These are phyloP conservation scores for Trichophyton benhamiae DNA, from an alignment of 2,329 filamentous ascomycete genomes.

Conservation along the genomic window DNA sequence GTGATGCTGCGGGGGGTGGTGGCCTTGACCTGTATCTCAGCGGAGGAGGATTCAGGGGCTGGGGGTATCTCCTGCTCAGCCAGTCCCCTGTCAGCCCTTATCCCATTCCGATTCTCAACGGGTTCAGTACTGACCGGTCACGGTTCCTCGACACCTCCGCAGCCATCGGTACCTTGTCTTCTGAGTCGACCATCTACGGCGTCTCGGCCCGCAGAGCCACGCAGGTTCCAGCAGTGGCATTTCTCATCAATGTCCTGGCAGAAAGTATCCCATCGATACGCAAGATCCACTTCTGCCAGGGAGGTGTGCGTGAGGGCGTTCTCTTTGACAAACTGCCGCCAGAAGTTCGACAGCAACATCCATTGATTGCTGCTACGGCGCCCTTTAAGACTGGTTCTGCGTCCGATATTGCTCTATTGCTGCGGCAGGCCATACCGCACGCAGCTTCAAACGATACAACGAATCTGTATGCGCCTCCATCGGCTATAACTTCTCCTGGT, in stretches of 20 bases:
- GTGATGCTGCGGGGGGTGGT: constrained; percentile 22
- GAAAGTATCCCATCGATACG: constrained; percentile 57
- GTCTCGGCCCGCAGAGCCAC: constrained; percentile 65
- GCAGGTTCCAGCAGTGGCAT: constrained; percentile 73
- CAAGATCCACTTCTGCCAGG: constrained; percentile 70
- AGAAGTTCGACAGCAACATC: constrained; percentile 50
- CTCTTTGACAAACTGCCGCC: constrained; percentile 58
- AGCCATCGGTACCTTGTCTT: constrained; percentile 28
- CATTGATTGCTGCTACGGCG: constrained; percentile 51
- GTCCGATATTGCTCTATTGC: constrained; percentile 38
- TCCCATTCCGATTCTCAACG: constrained; percentile 70
- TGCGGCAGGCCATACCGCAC: constrained; percentile 14
- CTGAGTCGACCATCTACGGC: constrained; percentile 45
- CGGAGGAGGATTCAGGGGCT: constrained; percentile 80
- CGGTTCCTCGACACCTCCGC: constrained; percentile 49
- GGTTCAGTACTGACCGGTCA: constrained; percentile 49
- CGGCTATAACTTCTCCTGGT: constrained; percentile 33
- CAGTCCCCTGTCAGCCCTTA: constrained; percentile 62
- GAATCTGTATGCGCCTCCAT: constrained; percentile 32
- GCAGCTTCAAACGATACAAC: not conserved
- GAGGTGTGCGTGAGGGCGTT: constrained; percentile 74
- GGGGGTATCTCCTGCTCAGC: constrained; percentile 80
- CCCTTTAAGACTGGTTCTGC: constrained; percentile 41
- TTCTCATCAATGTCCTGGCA: constrained; percentile 64
- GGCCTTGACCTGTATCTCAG: constrained; percentile 68